Base-by-base conservation (phyloP, 2,329 filamentous ascomycete species). In the Ophiosphaerella narmari region DNA sequence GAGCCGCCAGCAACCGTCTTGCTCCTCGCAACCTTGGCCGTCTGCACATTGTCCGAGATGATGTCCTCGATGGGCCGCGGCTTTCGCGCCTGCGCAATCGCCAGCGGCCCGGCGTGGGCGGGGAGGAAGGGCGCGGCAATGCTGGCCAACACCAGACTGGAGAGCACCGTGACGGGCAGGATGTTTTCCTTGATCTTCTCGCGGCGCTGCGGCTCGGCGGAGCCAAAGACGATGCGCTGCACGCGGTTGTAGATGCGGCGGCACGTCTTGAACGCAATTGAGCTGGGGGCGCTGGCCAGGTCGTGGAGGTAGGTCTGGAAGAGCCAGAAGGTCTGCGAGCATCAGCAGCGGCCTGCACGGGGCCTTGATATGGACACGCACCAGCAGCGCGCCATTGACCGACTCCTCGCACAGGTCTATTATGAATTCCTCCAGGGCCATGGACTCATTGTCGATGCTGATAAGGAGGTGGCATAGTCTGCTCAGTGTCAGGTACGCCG, bases 281-380 rank as follows among this genome's bases (percentile, higher is more conserved):
- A 87, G 69, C 88, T 87, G 2, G 90, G 90, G 50, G 88, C 89
- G 66, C 82, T 78, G 47, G 88, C 83, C 55, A 94, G 84, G 70
- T 94, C 90, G 78, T 90, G 87, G 26, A 94, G 83, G 69, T 94
- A 92, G 4, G 89, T 93, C 75, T 94, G 90, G 74, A 94, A 91
- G 43, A 94, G 82, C 90, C 90, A 94, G 74, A 94, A 94, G 32
- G 90, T 93, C 90, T 94, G 67, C 18, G 18, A 5, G 18, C 18
- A 21, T 21, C 18, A 21, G 18, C 18, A 21, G 18, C 4, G 18
- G 18, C 18, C 18, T 2, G 18, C 18, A 21, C 43, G 37, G 39
- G 36, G 16, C 2, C 16, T 18, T 18, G 16, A 18, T 3, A 18
- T 18, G 16, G 16, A 46, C 39, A 78, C 86, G 62, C 79, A 93